Conservation (phyloP, 495 filamentous ascomycete species). For the Penicillium ucsense region DNA sequence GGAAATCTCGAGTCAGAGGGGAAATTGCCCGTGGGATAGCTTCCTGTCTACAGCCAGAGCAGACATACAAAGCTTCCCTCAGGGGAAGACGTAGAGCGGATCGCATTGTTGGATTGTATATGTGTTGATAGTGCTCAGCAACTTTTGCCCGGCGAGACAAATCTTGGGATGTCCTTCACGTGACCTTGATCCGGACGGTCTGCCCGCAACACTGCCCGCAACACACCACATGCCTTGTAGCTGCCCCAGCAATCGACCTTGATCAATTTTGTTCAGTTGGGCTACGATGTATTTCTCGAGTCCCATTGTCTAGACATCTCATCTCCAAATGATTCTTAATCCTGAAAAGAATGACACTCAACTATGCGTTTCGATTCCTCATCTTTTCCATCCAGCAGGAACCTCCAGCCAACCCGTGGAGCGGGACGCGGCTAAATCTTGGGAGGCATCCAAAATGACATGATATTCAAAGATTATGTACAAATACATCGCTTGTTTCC, state of each 20-base stretch:
- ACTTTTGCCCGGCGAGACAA: conserved; percentile 18
- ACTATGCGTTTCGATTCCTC: no score
- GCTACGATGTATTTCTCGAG: no score
- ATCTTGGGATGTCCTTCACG: conserved; percentile 16
- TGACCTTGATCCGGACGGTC: neutral
- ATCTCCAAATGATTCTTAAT: no score
- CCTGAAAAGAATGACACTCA: no score
- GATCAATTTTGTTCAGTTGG: no score
- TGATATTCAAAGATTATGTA: conserved; percentile 17
- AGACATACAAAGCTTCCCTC: conserved; percentile 34
- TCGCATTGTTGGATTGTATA: conserved; percentile 29
- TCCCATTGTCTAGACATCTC: no score
- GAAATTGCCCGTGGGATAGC: conserved; percentile 26
- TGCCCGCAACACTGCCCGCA: neutral
- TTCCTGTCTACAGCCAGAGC: conserved; percentile 34
- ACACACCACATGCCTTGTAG: neutral
- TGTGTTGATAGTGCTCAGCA: conserved; percentile 4
- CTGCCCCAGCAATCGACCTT: neutral
- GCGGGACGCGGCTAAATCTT: neutral
- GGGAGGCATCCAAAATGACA: conserved; percentile 1
- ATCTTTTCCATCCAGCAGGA: no score
- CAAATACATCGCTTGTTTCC: conserved; percentile 23
- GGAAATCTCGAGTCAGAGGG: conserved; percentile 31
- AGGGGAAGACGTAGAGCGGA: conserved; percentile 29
- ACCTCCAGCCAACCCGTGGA: neutral